Conservation (phyloP, 257 asterid genomes). For the Knoxia roxburghii region DNA sequence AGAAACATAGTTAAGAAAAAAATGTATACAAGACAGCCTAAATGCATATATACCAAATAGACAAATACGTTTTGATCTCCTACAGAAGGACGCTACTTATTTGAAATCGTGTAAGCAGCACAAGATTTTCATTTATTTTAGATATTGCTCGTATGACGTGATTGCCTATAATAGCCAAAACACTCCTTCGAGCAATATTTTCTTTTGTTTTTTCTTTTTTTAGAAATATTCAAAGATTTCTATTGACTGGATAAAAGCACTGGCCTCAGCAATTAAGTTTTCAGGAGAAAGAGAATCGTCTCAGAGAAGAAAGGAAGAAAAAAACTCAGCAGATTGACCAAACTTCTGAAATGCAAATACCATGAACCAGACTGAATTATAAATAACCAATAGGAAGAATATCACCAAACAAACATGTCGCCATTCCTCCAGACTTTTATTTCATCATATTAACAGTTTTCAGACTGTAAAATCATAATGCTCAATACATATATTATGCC, state of each 20-base stretch:
- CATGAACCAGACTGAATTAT: neutral
- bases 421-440: neutral
- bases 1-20: neutral
- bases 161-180: neutral
- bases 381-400: neutral
- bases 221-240: neutral
- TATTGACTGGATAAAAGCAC: slow-evolving; percentile 1
- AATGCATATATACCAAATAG: slow-evolving; percentile 16
- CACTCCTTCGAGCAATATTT: neutral
- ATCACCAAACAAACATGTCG: neutral
- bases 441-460: neutral
- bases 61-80: neutral
- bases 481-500: neutral
- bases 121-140: neutral
- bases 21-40: slow-evolving; percentile 22
- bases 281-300: neutral
- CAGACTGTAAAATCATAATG: neutral
- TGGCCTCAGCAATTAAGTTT: neutral
- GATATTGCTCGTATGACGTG: neutral
- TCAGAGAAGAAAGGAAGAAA: neutral
- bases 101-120: too few relatives aligned
- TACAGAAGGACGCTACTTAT: neutral
- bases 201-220: too few relatives aligned
- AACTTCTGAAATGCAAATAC: neutral
- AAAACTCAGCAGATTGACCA: neutral